Evolutionary conservation across 345 rosid species (phyloP).

Genomic region (Heritiera fomes): DNA sequence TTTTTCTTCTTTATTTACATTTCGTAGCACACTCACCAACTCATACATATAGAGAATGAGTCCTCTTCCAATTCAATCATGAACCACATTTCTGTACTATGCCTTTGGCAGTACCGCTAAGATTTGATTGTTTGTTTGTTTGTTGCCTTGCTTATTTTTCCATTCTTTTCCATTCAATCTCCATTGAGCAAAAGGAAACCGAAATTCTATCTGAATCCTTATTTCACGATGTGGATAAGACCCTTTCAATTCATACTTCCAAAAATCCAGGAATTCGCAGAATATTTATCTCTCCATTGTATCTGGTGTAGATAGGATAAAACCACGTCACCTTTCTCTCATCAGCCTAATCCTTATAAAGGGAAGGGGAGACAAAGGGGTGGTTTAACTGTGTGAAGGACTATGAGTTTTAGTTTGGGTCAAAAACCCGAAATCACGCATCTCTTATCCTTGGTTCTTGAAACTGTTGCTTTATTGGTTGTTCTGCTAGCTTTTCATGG

Average conservation of each 20-base stretch:
- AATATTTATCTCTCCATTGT: constrained; percentile 13
- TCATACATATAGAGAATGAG: neutral
- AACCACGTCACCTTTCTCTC: constrained; percentile 26
- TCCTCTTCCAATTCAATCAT: constrained; percentile 10
- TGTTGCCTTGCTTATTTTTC: neutral
- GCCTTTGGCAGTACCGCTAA: neutral
- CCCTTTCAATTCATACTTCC: constrained; percentile 26
- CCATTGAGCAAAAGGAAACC: neutral
- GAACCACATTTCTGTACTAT: neutral
- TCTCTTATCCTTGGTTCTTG: neutral
- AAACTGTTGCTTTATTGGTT: too few species aligned
- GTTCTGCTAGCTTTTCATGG: constrained; percentile 31
- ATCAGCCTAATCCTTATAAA: constrained; percentile 14
- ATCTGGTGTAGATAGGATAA: constrained; percentile 28
- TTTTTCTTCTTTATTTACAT: neutral
- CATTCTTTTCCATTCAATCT: neutral
- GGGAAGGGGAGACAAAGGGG: neutral
- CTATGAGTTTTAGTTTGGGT: neutral
- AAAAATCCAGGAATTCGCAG: constrained; percentile 21
- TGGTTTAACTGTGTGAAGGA: neutral
- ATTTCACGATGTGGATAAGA: constrained; percentile 18
- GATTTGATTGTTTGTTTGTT: neutral
- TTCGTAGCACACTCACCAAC: neutral
- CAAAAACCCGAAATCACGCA: constrained; percentile 7
- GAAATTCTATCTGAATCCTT: neutral